These are phyloP conservation scores for Cystobasidium slooffiae DNA, from an alignment of 1,284 basidiomycete species.

Conservation along the genomic window DNA sequence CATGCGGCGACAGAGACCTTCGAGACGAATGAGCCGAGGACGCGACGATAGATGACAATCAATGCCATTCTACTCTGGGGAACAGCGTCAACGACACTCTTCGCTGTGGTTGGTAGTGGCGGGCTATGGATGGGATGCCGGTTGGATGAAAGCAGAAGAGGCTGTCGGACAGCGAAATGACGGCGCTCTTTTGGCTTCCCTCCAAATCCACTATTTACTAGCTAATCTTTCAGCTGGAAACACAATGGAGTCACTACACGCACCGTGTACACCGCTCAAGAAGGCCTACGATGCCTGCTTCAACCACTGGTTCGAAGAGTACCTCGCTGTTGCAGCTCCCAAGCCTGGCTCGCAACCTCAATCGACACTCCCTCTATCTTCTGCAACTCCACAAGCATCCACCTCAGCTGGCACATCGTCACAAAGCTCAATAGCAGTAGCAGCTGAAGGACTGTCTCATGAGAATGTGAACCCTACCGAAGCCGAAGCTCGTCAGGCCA, in stretches of 20 bases:
- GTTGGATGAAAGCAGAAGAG: too few species aligned
- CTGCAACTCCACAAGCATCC: conserved; percentile 8
- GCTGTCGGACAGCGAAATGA: too few species aligned
- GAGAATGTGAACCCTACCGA: conserved; percentile 13
- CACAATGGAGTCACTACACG: conserved; percentile 40
- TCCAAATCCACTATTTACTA: too few species aligned
- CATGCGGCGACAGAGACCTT: too few species aligned
- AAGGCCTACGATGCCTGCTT: conserved; percentile 44
- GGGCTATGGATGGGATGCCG: too few species aligned
- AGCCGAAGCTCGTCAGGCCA: conserved; percentile 30
- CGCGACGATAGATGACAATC: too few species aligned
- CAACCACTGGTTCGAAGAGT: conserved; percentile 44
- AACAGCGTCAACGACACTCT: too few species aligned
- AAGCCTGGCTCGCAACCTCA: conserved; percentile 12
- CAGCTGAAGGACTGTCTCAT: conserved; percentile 11
- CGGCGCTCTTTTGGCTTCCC: too few species aligned
- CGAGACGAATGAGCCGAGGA: too few species aligned
- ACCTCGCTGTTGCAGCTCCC: conserved; percentile 37
- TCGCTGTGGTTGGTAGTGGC: too few species aligned
- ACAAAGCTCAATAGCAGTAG: conserved; percentile 16
- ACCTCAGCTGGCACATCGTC: conserved; percentile 1
- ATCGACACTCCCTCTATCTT: conserved; percentile 32
- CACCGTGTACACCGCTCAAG: conserved; percentile 43
- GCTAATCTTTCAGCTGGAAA: too few species aligned
- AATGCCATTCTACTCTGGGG: too few species aligned